Base-by-base conservation (phyloP, 1,139 yeast species). In the Blastobotrys ciferrii region DNA sequence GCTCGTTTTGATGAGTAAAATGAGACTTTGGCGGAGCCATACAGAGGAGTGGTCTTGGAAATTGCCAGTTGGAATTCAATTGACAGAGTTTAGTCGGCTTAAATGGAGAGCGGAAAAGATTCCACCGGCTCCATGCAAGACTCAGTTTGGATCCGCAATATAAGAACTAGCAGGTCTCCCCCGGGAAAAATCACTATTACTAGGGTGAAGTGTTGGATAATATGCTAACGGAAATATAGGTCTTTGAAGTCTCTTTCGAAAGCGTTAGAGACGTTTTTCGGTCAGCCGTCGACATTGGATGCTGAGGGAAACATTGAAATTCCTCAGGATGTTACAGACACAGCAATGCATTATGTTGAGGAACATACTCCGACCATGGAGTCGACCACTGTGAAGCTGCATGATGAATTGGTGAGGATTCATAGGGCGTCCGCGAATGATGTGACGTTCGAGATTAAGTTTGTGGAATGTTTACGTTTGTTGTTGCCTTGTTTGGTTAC, bases 331-430 rank as follows among this genome's bases (percentile, higher is more conserved):
- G 48, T 51, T 11, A 48, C 48, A 14, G 55, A 51, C 12, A 44
- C 49, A 6, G 55, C 66, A 7, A 58, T 60, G 14, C 54, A 49
- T 13, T 71, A 61, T 50, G 47, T 63, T 17, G 71, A 67, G 30
- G 67, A 67, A 46, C 81, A 78, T 54, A 70, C 70, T 55, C 69
- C 77, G 2, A 60, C 70, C 5, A 71, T 69, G 17, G 55, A 67
- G 20, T 61, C 60, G 9, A 61, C 66, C 66, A 48, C 70, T 62
- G 33, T 69, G 23, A 48, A 70, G 53, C 63, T 81, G 38, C 79
- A 77, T 56, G 80, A 78, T 25, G 81, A 77, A 47, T 66, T 83
- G 32, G 68, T 71, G 45, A 59, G 66, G 11, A 59, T 80, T 11
- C 79, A 79, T 61, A 66, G 69, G 23, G 60, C 65, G 1, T 66